A percentile compares a stretch with the other conserved stretches of the same genome.
Evolutionary conservation across 768 basidiomycete species (phyloP).

Genomic region (Boletus eberwhitei): DNA sequence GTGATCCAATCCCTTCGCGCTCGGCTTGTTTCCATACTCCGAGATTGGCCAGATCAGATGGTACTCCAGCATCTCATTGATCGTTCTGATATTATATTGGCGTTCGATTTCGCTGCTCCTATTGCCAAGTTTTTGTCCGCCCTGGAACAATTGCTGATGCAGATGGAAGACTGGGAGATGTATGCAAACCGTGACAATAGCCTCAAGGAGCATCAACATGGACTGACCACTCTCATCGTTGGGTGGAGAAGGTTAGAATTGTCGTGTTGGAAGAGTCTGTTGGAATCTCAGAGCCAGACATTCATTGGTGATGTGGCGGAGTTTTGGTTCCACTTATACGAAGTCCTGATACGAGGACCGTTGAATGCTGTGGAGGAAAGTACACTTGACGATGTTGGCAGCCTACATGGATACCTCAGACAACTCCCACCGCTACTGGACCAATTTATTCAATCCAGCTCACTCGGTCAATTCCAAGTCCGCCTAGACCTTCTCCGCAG

Average conservation of each 20-base stretch:
- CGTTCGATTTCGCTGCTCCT: slow-evolving; percentile 61
- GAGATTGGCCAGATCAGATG: slow-evolving; percentile 97
- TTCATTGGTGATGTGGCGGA: slow-evolving; percentile 49
- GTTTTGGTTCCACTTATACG: slow-evolving; percentile 94
- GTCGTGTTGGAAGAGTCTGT: slow-evolving; percentile 77
- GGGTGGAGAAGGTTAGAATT: slow-evolving; percentile 90
- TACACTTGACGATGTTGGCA: slow-evolving; percentile 27
- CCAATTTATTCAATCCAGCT: slow-evolving; percentile 67
- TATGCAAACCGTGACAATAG: slow-evolving; percentile 92
- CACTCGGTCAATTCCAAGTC: slow-evolving; percentile 79
- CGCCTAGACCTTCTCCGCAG: slow-evolving; percentile 66
- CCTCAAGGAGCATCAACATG: slow-evolving; percentile 62
- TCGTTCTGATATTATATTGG: slow-evolving; percentile 65
- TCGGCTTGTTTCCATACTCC: slow-evolving; percentile 55
- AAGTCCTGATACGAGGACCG: slow-evolving; percentile 65
- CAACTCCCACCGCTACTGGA: slow-evolving; percentile 75
- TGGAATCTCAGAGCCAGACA: slow-evolving; percentile 62
- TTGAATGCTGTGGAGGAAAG: slow-evolving; percentile 45
- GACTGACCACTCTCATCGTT: slow-evolving; percentile 70
- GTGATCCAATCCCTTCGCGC: slow-evolving; percentile 49
- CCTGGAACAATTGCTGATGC: slow-evolving; percentile 79
- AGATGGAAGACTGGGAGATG: slow-evolving; percentile 95
- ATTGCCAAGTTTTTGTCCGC: slow-evolving; percentile 80
- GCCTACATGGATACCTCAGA: slow-evolving; percentile 52
- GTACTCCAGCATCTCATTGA: slow-evolving; percentile 81